A percentile compares a stretch with the other conserved stretches of the same genome.
phyloP scores from a whole-genome alignment of 495 filamentous ascomycete genomes.

The Trichoderma gamsii region DNA sequence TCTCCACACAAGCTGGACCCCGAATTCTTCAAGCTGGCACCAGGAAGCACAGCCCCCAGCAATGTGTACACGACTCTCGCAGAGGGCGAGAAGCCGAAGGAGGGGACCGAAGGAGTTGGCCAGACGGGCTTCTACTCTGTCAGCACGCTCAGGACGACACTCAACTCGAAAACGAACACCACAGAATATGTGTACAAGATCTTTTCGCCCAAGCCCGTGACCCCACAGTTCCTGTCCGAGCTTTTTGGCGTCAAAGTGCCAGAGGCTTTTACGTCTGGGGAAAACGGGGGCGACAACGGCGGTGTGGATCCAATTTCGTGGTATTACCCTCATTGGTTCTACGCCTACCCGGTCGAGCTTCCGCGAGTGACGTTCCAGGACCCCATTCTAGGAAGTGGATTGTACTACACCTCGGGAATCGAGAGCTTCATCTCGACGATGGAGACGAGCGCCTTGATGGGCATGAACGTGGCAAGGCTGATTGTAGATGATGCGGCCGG shows the following conservation, averaged over 20 bases:
- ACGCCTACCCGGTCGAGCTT: slow-evolving; percentile 76
- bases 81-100: slow-evolving; percentile 44
- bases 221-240: slow-evolving; percentile 54
- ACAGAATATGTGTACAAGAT: slow-evolving; percentile 91
- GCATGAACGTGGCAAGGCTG: slow-evolving; percentile 82
- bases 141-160: slow-evolving; percentile 62
- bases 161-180: slow-evolving; percentile 46
- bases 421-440: slow-evolving; percentile 96
- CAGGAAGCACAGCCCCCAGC: slow-evolving; percentile 51
- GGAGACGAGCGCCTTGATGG: slow-evolving; percentile 96
- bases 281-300: slow-evolving; percentile 6
- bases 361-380: slow-evolving; percentile 88
- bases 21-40: slow-evolving; percentile 59
- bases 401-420: slow-evolving; percentile 92
- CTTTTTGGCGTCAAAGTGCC: slow-evolving; percentile 44
- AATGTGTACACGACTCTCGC: slow-evolving; percentile 78
- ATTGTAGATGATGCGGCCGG: slow-evolving; percentile 56
- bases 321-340: slow-evolving; percentile 65
- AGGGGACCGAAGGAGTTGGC: slow-evolving; percentile 52
- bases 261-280: slow-evolving; percentile 23
- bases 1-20: slow-evolving; percentile 61
- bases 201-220: slow-evolving; percentile 71
- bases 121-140: slow-evolving; percentile 80
- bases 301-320: slow-evolving; percentile 58
- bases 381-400: slow-evolving; percentile 53